Evolutionary conservation across 768 basidiomycete species (phyloP), one percentile per base, ranked within the genome.

Genomic region (Chalciporus sphaerocephalus): DNA sequence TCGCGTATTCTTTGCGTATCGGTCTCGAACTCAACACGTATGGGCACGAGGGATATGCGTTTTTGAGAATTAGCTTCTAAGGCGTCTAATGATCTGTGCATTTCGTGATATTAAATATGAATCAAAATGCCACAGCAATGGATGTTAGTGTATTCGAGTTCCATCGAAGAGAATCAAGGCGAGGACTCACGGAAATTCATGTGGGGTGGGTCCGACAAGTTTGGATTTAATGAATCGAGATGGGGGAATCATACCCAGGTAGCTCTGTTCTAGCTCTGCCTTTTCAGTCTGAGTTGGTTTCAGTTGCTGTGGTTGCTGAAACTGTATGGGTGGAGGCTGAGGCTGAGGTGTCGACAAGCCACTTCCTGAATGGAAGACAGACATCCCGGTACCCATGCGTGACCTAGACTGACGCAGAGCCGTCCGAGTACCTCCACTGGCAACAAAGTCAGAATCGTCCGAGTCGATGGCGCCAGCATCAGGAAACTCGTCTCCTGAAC

Each of bases 21-120:
- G 10, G 87, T 92, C 61, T 97, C 94, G 57, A 99, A 83, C 56
- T 98, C 94, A 42, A 99, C 88, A 37, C 91, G 89, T 47, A 99
- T 91, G 3, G 96, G 96, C 11, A 98, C 81, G 25, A 95, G 80
- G 5, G 75, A 61, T 2, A 75, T 72, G 1, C 64, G 65, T 48
- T 68, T 67, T 37, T 72, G 60, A 2, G 89, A 87, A 56, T 88
- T 81, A 15, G 62, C 61, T 40, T 85, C 78, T 24, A 95, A 64
- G 11, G 73, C 68, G 24, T 91, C 85, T 36, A 76, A 74, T 1
- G 83, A 59, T 36, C 92, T 90, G 69, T 52, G 20, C 40, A 49
- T 48, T 47, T 37, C 44, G 36, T 48, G 40, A 50, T 43, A 52
- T 59, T 41, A 52, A 51, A 30, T 42, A 51, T 46, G 32, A 8